These are phyloP conservation scores for Mucor piriformis DNA, from an alignment of 371 early-diverging fungal genomes.

Conservation along the genomic window DNA sequence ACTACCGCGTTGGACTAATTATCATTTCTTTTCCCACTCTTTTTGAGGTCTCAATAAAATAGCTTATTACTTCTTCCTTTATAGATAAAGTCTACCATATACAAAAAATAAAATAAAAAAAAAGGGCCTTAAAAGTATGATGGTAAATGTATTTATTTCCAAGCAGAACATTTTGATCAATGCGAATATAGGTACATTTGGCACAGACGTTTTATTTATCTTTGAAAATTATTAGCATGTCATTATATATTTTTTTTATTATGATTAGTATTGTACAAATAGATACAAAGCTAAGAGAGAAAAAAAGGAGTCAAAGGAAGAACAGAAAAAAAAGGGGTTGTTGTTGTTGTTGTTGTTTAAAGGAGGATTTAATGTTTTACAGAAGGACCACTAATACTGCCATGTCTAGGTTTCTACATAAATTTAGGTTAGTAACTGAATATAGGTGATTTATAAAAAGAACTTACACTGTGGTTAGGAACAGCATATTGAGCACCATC, in stretches of 20 bases:
- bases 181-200: no score
- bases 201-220: no score
- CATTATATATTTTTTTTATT: neutral
- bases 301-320: conserved; percentile 1
- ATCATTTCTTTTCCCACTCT: no score
- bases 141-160: no score
- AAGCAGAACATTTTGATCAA: no score
- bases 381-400: conserved; percentile 25
- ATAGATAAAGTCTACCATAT: no score
- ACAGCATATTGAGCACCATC: conserved; percentile 40
- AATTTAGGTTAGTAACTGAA: neutral
- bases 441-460: neutral
- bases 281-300: neutral
- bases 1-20: no score
- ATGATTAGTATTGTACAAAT: neutral
- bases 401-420: conserved; percentile 25
- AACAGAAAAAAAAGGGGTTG: neutral
- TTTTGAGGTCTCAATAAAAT: no score
- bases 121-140: no score
- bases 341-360: neutral
- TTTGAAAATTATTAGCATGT: neutral
- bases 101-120: no score
- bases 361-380: conserved; percentile 1
- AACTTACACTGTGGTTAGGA: conserved; percentile 33
- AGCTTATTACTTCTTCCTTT: no score